Evolutionary conservation across 257 asterid genomes (phyloP).

Genomic region (Cynanchum wilfordii): DNA sequence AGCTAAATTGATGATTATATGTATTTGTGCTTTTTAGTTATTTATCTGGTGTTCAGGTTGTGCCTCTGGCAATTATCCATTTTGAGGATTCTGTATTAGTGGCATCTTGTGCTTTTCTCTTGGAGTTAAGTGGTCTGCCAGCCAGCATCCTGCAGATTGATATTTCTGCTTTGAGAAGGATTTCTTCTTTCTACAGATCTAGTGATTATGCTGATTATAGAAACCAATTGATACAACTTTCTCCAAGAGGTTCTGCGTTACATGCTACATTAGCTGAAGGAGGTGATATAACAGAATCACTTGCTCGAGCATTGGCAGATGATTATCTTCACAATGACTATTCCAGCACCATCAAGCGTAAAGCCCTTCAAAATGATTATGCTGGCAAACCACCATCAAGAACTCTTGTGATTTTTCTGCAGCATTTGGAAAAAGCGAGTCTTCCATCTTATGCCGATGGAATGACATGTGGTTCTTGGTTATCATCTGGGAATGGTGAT

Average conservation of each 20-base stretch:
- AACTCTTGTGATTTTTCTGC: constrained; percentile 80
- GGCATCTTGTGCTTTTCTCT: constrained; percentile 84
- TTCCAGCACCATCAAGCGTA: constrained; percentile 40
- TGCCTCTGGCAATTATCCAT: constrained; percentile 90
- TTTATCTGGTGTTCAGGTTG: constrained; percentile 47
- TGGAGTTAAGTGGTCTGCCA: constrained; percentile 85
- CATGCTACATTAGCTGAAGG: constrained; percentile 49
- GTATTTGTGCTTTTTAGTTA: not conserved
- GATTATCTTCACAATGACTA: constrained; percentile 63
- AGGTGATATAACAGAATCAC: constrained; percentile 67
- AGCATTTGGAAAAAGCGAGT: constrained; percentile 86
- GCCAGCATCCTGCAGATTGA: constrained; percentile 69
- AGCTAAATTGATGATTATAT: not conserved
- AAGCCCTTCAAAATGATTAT: constrained; percentile 31
- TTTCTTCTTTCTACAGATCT: constrained; percentile 75
- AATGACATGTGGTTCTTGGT: constrained; percentile 87
- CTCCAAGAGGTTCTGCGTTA: constrained; percentile 54
- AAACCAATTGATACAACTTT: constrained; percentile 41
- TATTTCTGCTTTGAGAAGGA: constrained; percentile 89
- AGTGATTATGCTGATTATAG: constrained; percentile 39
- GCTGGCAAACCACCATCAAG: constrained; percentile 54
- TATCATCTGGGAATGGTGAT: constrained; percentile 73
- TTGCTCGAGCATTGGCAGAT: constrained; percentile 89
- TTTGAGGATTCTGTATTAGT: constrained; percentile 78
- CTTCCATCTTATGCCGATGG: constrained; percentile 64